A percentile compares a stretch with the other conserved stretches of the same genome.
Conservation (phyloP, 495 filamentous ascomycete species). For the Entonaema liquescens region DNA sequence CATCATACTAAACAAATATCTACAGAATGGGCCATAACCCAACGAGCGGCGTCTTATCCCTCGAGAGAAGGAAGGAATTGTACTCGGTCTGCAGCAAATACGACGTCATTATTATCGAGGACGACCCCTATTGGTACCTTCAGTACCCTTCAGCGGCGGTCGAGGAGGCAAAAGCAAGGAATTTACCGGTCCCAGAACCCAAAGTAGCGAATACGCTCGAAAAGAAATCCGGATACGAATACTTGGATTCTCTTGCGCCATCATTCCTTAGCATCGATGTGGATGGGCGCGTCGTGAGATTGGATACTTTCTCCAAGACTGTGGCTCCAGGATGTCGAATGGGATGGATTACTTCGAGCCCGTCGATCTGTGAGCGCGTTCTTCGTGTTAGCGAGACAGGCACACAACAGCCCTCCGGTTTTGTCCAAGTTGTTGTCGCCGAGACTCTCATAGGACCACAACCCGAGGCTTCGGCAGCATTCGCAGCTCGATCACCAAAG, state of each 20-base stretch:
- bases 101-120: constrained; percentile 92
- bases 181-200: constrained; percentile 35
- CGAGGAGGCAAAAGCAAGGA: constrained; percentile 59
- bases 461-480: constrained; percentile 50
- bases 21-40: constrained; percentile 89
- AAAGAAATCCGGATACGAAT: constrained; percentile 75
- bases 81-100: constrained; percentile 83
- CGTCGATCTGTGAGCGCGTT: constrained; percentile 76
- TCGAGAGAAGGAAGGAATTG: constrained; percentile 76
- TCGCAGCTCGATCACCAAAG: constrained; percentile 41
- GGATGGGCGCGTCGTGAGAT: constrained; percentile 84
- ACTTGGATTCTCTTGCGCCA: constrained; percentile 85
- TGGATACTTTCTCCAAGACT: constrained; percentile 88
- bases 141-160: constrained; percentile 77
- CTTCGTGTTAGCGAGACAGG: constrained; percentile 67
- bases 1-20: constrained; percentile 8
- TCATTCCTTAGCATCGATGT: constrained; percentile 76
- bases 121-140: constrained; percentile 96
- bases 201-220: constrained; percentile 33
- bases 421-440: constrained; percentile 83
- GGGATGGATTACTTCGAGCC: constrained; percentile 87
- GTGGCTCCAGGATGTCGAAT: constrained; percentile 80
- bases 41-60: constrained; percentile 74
- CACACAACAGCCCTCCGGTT: constrained; percentile 86
- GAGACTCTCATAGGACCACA: constrained; percentile 78